Evolutionary conservation across 257 asterid species (phyloP), one percentile per base, ranked within the genome.

Genomic region (Nemophila menziesii): DNA sequence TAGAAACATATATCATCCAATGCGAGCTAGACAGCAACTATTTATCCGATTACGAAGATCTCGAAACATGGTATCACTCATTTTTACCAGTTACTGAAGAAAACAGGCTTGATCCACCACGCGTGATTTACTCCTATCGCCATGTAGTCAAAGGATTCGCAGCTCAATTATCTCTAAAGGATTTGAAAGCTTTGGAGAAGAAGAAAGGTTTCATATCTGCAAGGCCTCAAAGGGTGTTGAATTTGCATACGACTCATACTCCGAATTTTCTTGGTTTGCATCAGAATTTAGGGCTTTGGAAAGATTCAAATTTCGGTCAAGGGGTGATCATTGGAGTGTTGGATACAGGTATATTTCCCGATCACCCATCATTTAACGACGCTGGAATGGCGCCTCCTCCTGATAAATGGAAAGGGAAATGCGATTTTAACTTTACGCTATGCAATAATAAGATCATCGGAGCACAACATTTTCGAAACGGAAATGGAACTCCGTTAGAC

Each of bases 391-490:
- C 46, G 27, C 22, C 46, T 15, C 55, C 55, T 16, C 55, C 55
- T 9, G 20, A 33, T 3, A 49, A 49, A 38, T 49, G 55, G 55
- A 49, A 49, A 20, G 55, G 55, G 20, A 38, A 49, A 36, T 49
- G 54, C 15, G 54, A 49, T 22, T 33, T 20, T 17, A 36, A 20
- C 14, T 11, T 33, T 17, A 33, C 41, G n/a, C n/a, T n/a, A 33
- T 49, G 55, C 5, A 49, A 49, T 20, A 49, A 49, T 1, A 49
- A 50, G 38, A 34, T 50, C 29, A 50, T 50, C 23, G 46, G 55
- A 36, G 55, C 38, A 16, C 37, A 21, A 16, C 27, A 50, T 22
- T 20, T 49, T 36, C 16, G 9, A 20, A 7, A 1, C 3, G 5
- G n/a, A 13, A 11, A 14, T 20, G 3, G 1, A 9, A 3, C 20